Percentiles rank a stretch among this genome's conserved stretches.
Conservation (phyloP, 2,329 filamentous ascomycete species). For the Zymoseptoria tritici region DNA sequence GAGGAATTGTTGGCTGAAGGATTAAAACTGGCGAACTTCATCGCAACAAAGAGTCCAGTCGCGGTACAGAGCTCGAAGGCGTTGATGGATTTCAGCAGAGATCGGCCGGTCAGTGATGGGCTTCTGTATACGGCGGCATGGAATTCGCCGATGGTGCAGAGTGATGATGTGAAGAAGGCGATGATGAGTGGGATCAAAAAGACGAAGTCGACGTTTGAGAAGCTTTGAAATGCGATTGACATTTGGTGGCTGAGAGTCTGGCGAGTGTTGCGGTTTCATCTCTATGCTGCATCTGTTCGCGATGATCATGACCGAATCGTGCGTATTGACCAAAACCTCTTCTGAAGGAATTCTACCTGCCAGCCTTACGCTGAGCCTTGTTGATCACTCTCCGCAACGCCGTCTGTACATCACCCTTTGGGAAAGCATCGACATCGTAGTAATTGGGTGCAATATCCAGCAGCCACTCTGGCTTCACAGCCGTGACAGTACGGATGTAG, state of each 20-base stretch:
- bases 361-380: not conserved
- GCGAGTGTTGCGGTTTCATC: not conserved
- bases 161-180: conserved; percentile 16
- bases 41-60: conserved; percentile 78
- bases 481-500: conserved; percentile 93
- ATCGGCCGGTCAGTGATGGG: conserved; percentile 62
- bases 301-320: not conserved
- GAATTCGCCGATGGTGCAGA: conserved; percentile 20
- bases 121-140: conserved; percentile 17
- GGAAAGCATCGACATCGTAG: conserved; percentile 68
- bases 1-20: conserved; percentile 55
- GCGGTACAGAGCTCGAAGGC: conserved; percentile 84
- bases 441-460: conserved; percentile 97
- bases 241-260: not conserved
- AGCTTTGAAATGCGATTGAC: conserved; percentile 7
- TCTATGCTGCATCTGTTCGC: not conserved
- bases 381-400: not conserved
- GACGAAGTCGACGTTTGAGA: conserved; percentile 19
- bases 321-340: not conserved
- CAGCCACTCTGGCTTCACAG: conserved; percentile 88
- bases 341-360: not conserved
- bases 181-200: conserved; percentile 19
- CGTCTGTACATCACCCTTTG: not conserved
- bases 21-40: conserved; percentile 54
- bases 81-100: conserved; percentile 71